phyloP scores from a whole-genome alignment of 768 basidiomycete genomes.

The Leccinum broughii region DNA sequence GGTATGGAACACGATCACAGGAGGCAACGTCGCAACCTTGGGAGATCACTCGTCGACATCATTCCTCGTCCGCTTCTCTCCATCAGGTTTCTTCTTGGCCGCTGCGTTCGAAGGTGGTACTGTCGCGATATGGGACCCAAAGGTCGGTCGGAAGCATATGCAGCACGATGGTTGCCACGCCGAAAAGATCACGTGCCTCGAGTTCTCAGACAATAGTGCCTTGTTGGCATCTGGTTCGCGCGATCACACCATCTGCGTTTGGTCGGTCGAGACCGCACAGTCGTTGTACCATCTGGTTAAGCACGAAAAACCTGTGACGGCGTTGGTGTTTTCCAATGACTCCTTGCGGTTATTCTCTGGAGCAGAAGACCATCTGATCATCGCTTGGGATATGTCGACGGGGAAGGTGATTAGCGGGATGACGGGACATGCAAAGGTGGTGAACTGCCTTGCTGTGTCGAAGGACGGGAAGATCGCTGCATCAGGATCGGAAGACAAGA shows the following conservation, averaged over 20 bases:
- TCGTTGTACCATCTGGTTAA: conserved; percentile 10
- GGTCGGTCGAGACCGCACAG: conserved; percentile 22
- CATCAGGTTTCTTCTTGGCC: conserved; percentile 22
- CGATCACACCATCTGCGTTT: conserved; percentile 21
- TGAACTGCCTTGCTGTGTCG: conserved; percentile 24
- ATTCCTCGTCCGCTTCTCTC: conserved; percentile 18
- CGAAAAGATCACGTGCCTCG: conserved; percentile 19
- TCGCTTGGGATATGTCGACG: conserved; percentile 19
- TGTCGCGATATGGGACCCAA: conserved; percentile 23
- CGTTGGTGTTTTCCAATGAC: conserved; percentile 25
- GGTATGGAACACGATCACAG: conserved; percentile 24
- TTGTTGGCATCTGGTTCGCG: conserved; percentile 22
- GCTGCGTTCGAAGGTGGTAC: conserved; percentile 18
- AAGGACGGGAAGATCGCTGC: conserved; percentile 16
- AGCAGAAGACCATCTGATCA: conserved; percentile 23
- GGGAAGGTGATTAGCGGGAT: conserved; percentile 20
- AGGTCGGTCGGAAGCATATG: conserved; percentile 18
- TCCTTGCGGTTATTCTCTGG: conserved; percentile 24
- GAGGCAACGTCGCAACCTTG: conserved; percentile 22
- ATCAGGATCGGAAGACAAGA: conserved; percentile 28
- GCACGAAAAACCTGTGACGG: conserved; percentile 21
- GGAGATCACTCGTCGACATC: conserved; percentile 15
- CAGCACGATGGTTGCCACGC: conserved; percentile 15
- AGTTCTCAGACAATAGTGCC: conserved; percentile 16
- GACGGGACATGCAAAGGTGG: conserved; percentile 21